Evolutionary conservation across 2,329 filamentous ascomycete genomes (phyloP).

Genomic region (Diplodia mutila): DNA sequence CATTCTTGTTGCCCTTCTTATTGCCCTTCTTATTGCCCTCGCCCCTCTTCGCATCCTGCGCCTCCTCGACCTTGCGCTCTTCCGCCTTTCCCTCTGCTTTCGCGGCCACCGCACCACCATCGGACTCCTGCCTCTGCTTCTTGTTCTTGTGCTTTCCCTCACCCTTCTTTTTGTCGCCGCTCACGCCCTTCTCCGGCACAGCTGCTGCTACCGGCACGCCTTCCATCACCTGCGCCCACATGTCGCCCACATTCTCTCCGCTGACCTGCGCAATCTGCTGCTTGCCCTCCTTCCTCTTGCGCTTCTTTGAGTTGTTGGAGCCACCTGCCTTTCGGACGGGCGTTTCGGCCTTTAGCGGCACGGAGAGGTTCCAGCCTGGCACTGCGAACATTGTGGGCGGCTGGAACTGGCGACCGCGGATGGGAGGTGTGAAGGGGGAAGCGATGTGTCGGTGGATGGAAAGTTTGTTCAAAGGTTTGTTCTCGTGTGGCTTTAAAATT

Average conservation of each 20-base stretch:
- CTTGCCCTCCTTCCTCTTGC: slow-evolving; percentile 65
- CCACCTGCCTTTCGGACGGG: slow-evolving; percentile 34
- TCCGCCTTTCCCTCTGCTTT: slow-evolving; percentile 30
- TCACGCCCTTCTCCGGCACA: slow-evolving; percentile 38
- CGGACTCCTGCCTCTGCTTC: slow-evolving; percentile 28
- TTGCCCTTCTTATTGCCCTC: slow-evolving; percentile 25
- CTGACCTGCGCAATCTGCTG: slow-evolving; percentile 62
- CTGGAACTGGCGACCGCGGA: background rate
- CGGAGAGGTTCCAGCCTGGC: slow-evolving; percentile 85
- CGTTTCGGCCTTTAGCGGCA: slow-evolving; percentile 73
- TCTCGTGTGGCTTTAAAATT: background rate
- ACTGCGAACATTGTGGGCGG: slow-evolving; percentile 80
- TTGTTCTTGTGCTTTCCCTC: slow-evolving; percentile 31
- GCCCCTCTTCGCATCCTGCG: slow-evolving; percentile 18
- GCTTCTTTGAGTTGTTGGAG: slow-evolving; percentile 42
- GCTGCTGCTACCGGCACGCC: slow-evolving; percentile 41
- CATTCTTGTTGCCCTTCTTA: slow-evolving; percentile 27
- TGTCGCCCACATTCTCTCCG: slow-evolving; percentile 70
- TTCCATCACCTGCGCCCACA: slow-evolving; percentile 82
- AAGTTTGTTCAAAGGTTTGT: background rate
- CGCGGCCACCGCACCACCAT: slow-evolving; percentile 19
- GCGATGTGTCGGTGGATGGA: background rate
- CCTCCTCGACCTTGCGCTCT: background rate
- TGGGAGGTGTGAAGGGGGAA: background rate
- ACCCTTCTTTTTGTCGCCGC: background rate